Percentiles rank a stretch among this genome's conserved stretches.
Conservation (phyloP, 1,139 yeast species). For the Magnusiomyces sp. region DNA sequence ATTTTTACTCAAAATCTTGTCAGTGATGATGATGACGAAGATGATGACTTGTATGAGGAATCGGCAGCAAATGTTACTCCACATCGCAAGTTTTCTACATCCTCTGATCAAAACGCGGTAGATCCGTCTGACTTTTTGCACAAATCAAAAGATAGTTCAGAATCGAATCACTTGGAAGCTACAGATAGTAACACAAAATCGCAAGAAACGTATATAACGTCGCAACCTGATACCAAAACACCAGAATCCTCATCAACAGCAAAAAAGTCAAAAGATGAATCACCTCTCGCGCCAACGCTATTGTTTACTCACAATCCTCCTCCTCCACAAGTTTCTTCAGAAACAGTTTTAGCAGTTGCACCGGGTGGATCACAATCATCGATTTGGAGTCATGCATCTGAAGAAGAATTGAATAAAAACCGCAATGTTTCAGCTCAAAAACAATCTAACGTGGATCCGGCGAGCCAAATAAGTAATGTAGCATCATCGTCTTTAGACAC, state of each 20-base stretch:
- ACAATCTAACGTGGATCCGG: not conserved
- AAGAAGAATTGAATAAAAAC: not conserved
- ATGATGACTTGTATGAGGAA: constrained; percentile 19
- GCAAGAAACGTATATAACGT: not conserved
- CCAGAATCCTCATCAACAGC: not conserved
- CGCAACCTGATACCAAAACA: not conserved
- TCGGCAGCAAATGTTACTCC: not conserved
- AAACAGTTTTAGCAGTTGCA: constrained; percentile 22
- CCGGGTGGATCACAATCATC: constrained; percentile 5
- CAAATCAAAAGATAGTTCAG: not conserved
- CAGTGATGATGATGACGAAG: constrained; percentile 33
- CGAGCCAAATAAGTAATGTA: not conserved
- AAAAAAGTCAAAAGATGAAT: not conserved
- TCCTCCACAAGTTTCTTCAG: constrained; percentile 24
- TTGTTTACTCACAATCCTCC: constrained; percentile 19
- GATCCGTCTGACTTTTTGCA: not conserved
- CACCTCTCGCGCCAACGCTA: constrained; percentile 5
- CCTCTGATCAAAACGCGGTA: not conserved
- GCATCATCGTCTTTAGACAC: not conserved
- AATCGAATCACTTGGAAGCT: not conserved
- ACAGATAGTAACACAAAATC: not conserved
- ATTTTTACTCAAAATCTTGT: constrained; percentile 1
- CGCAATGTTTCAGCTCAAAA: not conserved
- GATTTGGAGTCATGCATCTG: not conserved
- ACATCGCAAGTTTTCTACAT: not conserved